Base-by-base conservation (phyloP, 305 asterid species). In the Fraxinus dipetala region DNA sequence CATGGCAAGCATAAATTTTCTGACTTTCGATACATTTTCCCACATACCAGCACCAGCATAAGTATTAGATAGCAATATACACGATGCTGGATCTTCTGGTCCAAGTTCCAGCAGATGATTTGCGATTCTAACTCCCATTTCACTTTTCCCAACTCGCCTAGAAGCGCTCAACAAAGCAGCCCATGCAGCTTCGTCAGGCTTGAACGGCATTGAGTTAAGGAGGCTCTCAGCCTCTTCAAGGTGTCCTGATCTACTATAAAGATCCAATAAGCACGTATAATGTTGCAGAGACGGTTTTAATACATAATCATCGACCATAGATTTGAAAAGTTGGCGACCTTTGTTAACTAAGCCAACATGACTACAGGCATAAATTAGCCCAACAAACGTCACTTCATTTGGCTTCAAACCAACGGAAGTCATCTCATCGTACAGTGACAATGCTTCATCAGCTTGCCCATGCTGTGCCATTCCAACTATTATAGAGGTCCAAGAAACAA, bases 381-480 rank as follows among this genome's bases (percentile, higher is more conserved):
- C 98, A 6, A 90, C 86, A 79, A 95, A 93, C 4, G 98, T 93
- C 31, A 95, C 96, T 79, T 88, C 94, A 63, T 93, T 93, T 26
- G 98, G 98, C 78, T 82, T 85, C 36, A 91, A 40, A 24, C 92
- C 94, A 78, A 85, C 86, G 34, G 26, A 81, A 81, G 84, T 83
- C 98, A 95, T 93, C 40, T 89, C 82, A 48, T 93, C 94, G 5
- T 93, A 93, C 35, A 90, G 85, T 0, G 80, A 84, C 20, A 95
- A 79, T 0, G 96, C 97, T 82, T 91, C 92, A 13, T 79, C 40
- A 24, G 92, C 94, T 43, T 59, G 89, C 10, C 98, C 98, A 3
- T 93, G 98, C 20, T 93, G 97, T 67, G 98, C 98, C 93, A 93
- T 86, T 63, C 96, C 98, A 13, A 93, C 93, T 59, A 94, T 91